Percentiles rank a stretch among this genome's conserved stretches.
These are phyloP conservation scores for Thalassiosira exigua DNA, from an alignment of 352 stramenopile species.

Conservation along the genomic window DNA sequence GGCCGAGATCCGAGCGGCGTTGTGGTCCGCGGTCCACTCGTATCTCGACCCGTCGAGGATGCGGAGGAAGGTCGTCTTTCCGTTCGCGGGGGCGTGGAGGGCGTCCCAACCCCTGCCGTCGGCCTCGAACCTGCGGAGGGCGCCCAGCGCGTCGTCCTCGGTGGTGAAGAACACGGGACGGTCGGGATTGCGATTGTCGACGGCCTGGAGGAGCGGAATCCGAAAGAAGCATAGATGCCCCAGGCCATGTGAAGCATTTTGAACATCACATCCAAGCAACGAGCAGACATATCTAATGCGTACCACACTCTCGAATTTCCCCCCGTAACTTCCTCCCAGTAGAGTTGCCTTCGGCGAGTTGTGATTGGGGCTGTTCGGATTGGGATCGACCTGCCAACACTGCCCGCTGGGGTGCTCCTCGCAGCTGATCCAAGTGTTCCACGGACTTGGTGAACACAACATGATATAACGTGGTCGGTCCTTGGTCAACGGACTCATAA, in stretches of 20 bases:
- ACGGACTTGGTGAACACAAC: too few species aligned
- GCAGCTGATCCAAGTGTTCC: constrained; percentile 57
- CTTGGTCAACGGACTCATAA: too few species aligned
- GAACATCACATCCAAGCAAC: too few species aligned
- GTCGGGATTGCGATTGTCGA: constrained; percentile 46
- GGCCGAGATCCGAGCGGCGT: constrained; percentile 16
- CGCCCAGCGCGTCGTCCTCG: constrained; percentile 52
- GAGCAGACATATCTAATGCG: too few species aligned
- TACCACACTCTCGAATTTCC: constrained; percentile 39
- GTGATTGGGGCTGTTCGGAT: constrained; percentile 19
- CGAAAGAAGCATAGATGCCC: too few species aligned
- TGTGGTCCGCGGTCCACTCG: constrained; percentile 48
- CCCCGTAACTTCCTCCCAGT: constrained; percentile 31
- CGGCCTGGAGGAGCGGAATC: too few species aligned
- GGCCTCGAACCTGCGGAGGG: constrained; percentile 51
- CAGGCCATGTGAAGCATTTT: too few species aligned
- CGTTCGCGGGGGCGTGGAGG: constrained; percentile 9
- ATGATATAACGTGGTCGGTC: too few species aligned
- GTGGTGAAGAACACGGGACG: constrained; percentile 63
- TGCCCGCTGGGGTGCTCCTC: constrained; percentile 36
- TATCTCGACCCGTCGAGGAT: constrained; percentile 25
- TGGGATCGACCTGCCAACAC: constrained; percentile 39
- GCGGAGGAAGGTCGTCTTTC: constrained; percentile 14
- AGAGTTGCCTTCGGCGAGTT: constrained; percentile 15
- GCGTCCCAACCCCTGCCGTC: constrained; percentile 20